Evolutionary conservation across 148 eudicot genomes (phyloP).

Genomic region (Amaranthus hypochondriacus): DNA sequence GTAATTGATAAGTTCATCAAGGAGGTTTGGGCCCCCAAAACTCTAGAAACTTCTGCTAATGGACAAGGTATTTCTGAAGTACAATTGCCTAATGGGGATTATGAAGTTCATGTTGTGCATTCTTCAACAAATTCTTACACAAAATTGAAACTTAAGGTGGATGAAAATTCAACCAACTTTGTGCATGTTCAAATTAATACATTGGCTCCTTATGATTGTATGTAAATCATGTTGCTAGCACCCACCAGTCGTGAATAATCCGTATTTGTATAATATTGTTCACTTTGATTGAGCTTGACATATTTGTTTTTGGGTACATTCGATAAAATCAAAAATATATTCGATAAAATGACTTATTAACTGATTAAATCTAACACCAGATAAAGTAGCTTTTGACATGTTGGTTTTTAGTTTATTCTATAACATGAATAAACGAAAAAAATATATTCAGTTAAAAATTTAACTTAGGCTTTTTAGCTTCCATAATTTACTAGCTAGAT

Average conservation of each 20-base stretch:
- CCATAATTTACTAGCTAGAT: too few relatives aligned
- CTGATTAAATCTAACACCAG: too few relatives aligned
- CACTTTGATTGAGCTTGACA: too few relatives aligned
- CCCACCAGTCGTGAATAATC: background rate
- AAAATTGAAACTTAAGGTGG: constrained; percentile 29
- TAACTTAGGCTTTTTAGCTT: too few relatives aligned
- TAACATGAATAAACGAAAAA: too few relatives aligned
- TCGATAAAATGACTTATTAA: too few relatives aligned
- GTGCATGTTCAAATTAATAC: constrained; percentile 17
- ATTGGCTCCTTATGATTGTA: constrained; percentile 17
- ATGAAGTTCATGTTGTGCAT: constrained; percentile 32
- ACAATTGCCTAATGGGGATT: constrained; percentile 39
- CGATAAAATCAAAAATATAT: too few relatives aligned
- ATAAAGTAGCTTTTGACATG: too few relatives aligned
- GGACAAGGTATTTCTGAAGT: constrained; percentile 32
- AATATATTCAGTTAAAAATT: too few relatives aligned
- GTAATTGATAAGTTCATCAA: constrained; percentile 48
- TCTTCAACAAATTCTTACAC: constrained; percentile 22
- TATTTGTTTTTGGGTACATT: too few relatives aligned
- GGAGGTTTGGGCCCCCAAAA: constrained; percentile 31
- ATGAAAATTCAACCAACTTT: constrained; percentile 14
- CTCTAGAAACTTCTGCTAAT: constrained; percentile 24
- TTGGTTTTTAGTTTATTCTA: too few relatives aligned
- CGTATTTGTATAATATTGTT: too few relatives aligned
- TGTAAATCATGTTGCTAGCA: constrained; percentile 1